Evolutionary conservation across 108 stramenopile species (phyloP), one percentile per base, ranked within the genome.

Genomic region (Cyclotella kingstonii): DNA sequence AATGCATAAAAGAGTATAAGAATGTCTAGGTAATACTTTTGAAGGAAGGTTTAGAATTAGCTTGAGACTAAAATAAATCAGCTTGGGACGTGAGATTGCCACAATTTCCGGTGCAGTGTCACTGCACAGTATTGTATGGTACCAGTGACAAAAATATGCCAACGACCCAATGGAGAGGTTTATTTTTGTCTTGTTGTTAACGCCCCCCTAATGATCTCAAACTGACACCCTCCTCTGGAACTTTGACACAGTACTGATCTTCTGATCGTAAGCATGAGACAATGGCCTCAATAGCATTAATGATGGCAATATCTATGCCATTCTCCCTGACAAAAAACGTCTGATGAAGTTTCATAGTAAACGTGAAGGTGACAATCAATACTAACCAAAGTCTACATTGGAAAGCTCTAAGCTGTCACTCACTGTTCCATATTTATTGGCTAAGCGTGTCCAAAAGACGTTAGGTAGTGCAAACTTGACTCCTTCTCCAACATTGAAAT

Each of bases 401-500:
- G n/a, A n/a, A n/a, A n/a, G n/a, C n/a, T n/a, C n/a, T n/a, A n/a
- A n/a, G n/a, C n/a, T n/a, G n/a, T n/a, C n/a, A 73, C 80, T 81
- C 46, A 81, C 76, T 10, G 81, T 89, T 65, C 91, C 91, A 62
- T 87, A 93, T 42, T 89, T 89, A 48, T 73, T 72, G 3, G 77
- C 54, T 15, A 93, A 74, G 25, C 91, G 78, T 12, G 86, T 93
- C 91, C 91, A 93, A 54, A 93, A 93, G 9, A 93, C 82, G 55
- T 93, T 93, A 2, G 91, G 91, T 17, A 93, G 70, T 15, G 81
- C 85, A 61, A 90, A 79, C 45, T 90, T 86, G n/a, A 84, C 74
- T 38, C 85, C 89, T 56, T 89, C 91, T 23, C 91, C 91, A 3
- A 93, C 91, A 65, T 93, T 93, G 42, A 93, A 93, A 69, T 93